Evolutionary conservation across 768 basidiomycete genomes (phyloP), one percentile per base, ranked within the genome.

Genomic region (Harrya chromipes): DNA sequence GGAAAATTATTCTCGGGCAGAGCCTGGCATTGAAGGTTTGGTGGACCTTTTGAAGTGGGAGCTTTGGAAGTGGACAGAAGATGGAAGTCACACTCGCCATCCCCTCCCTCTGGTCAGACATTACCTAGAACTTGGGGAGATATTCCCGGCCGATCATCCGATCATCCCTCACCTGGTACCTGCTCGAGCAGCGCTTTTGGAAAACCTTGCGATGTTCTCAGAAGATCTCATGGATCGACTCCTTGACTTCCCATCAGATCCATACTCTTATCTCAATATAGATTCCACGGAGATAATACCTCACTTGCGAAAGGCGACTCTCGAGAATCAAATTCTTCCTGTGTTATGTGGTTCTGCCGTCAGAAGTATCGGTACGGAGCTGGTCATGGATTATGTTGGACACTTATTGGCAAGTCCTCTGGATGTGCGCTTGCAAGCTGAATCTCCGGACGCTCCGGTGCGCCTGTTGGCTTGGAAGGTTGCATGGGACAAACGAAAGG

Each of bases 381-480:
- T 88, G 20, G 72, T 90, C 7, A 78, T 94, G 80, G 82, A 93
- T 67, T 93, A 89, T 53, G 80, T 82, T 27, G 90, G 90, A 24
- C 85, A 85, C 60, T 72, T 93, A 19, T 71, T 94, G 9, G 85
- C 91, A 1, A 86, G 84, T 47, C 91, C 91, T 6, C 43, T 83
- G 16, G 91, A 94, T 56, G 74, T 87, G 10, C 63, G 67, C 24
- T 73, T 78, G 44, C 73, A 76, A 37, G 58, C 57, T 13, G 78
- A 80, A 54, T 62, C 61, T 16, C 57, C 66, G 20, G 78, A 79
- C 46, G 62, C 76, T 0, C 80, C 83, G 1, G 60, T 87, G 20
- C 81, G 79, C 31, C 65, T 85, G 54, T 72, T 94, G 23, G 91
- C 87, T 3, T 94, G 92, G 91, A 94, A 94, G 63, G 91, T 94